phyloP scores from a whole-genome alignment of 2,329 filamentous ascomycete genomes.

The Blumeria hordei region DNA sequence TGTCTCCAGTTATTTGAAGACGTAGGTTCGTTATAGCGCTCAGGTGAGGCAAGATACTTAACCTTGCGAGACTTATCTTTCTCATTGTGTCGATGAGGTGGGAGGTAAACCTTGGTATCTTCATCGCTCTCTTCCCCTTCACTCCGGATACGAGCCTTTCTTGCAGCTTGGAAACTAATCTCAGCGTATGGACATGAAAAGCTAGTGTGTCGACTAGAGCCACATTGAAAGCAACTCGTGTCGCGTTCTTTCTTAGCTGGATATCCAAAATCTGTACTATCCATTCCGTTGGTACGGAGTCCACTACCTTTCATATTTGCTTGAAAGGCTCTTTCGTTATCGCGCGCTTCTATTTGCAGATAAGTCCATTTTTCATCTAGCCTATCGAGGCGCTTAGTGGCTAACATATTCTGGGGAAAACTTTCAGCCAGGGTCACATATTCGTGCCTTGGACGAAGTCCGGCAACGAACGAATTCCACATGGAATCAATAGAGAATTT shows the following conservation, averaged over 20 bases:
- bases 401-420: no score
- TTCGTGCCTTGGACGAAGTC: neutral
- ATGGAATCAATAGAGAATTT: neutral
- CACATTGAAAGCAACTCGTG: neutral
- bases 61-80: no score
- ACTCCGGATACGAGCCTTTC: neutral
- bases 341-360: no score
- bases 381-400: no score
- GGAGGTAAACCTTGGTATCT: neutral
- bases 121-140: conserved; percentile 1
- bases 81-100: neutral
- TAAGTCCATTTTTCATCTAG: no score
- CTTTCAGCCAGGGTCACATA: conserved; percentile 17
- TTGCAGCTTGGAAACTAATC: neutral
- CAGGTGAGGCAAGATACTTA: neutral
- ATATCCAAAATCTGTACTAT: neutral
- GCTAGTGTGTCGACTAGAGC: neutral
- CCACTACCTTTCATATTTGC: neutral
- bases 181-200: neutral
- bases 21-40: neutral
- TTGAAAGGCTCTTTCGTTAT: neutral
- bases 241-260: neutral
- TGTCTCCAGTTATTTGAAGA: neutral
- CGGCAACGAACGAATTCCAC: conserved; percentile 1
- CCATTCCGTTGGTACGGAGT: neutral